Evolutionary conservation across 2,329 filamentous ascomycete species (phyloP).

Genomic region (Aspergillus brasiliensis): DNA sequence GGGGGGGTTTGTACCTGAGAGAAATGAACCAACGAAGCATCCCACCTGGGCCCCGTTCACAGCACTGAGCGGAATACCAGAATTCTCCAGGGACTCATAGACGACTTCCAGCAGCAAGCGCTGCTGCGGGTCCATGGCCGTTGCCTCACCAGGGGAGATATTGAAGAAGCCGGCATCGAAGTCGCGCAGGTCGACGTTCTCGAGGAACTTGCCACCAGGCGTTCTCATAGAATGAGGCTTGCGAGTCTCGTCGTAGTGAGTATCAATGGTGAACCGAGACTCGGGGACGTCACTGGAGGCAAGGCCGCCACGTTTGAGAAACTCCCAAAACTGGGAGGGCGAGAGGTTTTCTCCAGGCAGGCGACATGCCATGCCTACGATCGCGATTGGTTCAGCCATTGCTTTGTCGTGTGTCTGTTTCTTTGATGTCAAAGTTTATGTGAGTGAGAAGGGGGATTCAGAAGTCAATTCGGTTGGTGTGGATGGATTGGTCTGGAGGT

Average conservation of each 20-base stretch:
- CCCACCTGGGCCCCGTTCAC: constrained; percentile 27
- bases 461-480: not conserved
- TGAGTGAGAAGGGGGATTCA: not conserved
- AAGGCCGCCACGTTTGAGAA: not conserved
- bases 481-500: not conserved
- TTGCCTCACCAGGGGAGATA: constrained; percentile 23
- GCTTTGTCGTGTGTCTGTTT: not conserved
- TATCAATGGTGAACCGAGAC: not conserved
- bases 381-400: not conserved
- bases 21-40: constrained; percentile 22
- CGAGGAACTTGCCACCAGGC: not conserved
- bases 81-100: constrained; percentile 41
- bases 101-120: constrained; percentile 36
- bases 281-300: not conserved
- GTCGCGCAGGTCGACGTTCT: not conserved
- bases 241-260: not conserved
- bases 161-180: constrained; percentile 30
- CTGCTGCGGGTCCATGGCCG: constrained; percentile 38
- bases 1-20: not conserved
- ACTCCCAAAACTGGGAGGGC: not conserved
- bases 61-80: constrained; percentile 15
- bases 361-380: not conserved
- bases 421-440: not conserved
- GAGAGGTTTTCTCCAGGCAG: not conserved
- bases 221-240: not conserved